phyloP scores from a whole-genome alignment of 768 basidiomycete species.

The Leccinum disarticulatum region DNA sequence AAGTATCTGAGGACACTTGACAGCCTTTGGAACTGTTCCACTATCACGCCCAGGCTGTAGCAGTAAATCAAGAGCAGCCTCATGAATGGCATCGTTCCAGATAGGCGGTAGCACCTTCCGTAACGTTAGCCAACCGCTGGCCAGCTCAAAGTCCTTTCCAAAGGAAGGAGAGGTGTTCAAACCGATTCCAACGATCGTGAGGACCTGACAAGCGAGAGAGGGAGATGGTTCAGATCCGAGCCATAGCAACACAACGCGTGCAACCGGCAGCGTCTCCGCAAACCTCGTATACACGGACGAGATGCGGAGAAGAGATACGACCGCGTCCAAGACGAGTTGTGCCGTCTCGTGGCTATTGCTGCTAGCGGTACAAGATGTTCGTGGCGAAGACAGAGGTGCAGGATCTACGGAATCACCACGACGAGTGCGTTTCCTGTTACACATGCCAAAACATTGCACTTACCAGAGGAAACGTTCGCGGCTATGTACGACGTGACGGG shows the following conservation, averaged over 20 bases:
- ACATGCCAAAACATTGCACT: conserved; percentile 15
- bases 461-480: conserved; percentile 72
- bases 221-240: conserved; percentile 71
- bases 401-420: not conserved
- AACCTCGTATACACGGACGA: conserved; percentile 67
- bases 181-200: conserved; percentile 58
- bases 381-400: conserved; percentile 8
- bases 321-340: conserved; percentile 61
- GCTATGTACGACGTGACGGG: conserved; percentile 85
- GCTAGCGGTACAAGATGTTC: conserved; percentile 9
- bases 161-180: conserved; percentile 60
- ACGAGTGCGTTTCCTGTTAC: not conserved
- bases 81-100: conserved; percentile 72
- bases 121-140: conserved; percentile 80
- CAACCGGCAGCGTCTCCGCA: conserved; percentile 70
- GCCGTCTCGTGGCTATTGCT: conserved; percentile 52
- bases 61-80: conserved; percentile 67
- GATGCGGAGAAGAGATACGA: conserved; percentile 61
- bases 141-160: conserved; percentile 77
- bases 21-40: conserved; percentile 27
- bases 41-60: conserved; percentile 43
- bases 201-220: conserved; percentile 55
- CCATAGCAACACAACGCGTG: conserved; percentile 76
- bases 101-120: conserved; percentile 62
- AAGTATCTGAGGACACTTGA: conserved; percentile 66